Percentiles rank a stretch among this genome's conserved stretches.
phyloP scores from a whole-genome alignment of 2,329 filamentous ascomycete species.

The Pseudocercospora macadamiae region DNA sequence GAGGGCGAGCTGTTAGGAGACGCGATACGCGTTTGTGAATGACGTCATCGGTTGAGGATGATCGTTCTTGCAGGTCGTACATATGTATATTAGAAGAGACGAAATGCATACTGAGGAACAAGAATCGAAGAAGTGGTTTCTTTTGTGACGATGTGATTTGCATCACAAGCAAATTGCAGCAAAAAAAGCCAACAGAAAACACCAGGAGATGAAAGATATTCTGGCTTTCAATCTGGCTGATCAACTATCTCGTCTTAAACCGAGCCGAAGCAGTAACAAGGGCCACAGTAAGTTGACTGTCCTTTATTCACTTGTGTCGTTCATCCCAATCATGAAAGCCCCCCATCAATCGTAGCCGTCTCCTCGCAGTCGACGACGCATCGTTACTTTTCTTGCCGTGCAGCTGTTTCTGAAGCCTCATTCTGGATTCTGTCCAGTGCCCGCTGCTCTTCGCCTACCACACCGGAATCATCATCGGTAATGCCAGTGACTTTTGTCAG shows the following conservation, averaged over 20 bases:
- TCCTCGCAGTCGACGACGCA: background rate
- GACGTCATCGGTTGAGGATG: slow-evolving; percentile 12
- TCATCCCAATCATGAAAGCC: background rate
- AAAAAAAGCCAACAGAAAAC: too few species aligned
- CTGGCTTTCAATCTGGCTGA: too few species aligned
- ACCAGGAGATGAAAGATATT: too few species aligned
- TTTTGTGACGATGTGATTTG: too few species aligned
- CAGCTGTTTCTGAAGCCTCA: background rate
- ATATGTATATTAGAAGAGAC: too few species aligned
- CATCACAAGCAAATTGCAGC: too few species aligned
- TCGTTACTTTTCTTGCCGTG: background rate
- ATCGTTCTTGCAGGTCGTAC: too few species aligned
- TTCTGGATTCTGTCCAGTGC: background rate
- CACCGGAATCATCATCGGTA: slow-evolving; percentile 18
- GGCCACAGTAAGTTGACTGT: background rate
- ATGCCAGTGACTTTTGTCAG: slow-evolving; percentile 47
- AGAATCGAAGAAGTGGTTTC: too few species aligned
- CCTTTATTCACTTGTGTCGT: background rate
- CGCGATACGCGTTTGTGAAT: slow-evolving; percentile 2
- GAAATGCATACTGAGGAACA: too few species aligned
- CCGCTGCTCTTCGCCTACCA: background rate
- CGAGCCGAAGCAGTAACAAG: background rate
- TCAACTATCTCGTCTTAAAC: too few species aligned
- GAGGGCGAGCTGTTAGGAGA: background rate
- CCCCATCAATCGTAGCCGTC: background rate